Evolutionary conservation across 2,329 filamentous ascomycete species (phyloP).

Genomic region (Thermomyces lanuginosus): DNA sequence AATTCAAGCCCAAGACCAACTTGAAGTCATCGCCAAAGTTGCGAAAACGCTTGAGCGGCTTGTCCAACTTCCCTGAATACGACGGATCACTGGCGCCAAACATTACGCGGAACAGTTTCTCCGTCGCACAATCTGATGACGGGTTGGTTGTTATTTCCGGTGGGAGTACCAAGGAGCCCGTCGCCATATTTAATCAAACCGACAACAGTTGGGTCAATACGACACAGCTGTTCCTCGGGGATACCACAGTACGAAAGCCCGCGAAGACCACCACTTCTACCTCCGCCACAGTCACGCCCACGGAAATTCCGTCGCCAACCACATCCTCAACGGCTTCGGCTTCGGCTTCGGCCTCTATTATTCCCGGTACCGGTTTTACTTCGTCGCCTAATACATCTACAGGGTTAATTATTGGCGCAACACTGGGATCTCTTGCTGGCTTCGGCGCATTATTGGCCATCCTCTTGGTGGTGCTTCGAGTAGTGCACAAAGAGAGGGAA

Average conservation of each 20-base stretch:
- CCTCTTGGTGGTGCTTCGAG: conserved; percentile 52
- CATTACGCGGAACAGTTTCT: conserved; percentile 48
- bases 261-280: conserved; percentile 16
- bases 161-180: conserved; percentile 47
- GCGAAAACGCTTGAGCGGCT: conserved; percentile 39
- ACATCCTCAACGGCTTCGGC: conserved; percentile 17
- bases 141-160: conserved; percentile 66
- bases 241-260: conserved; percentile 14
- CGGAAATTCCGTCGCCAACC: too few species aligned
- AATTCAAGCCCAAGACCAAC: conserved; percentile 21
- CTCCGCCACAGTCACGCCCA: conserved; percentile 10
- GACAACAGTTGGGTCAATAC: conserved; percentile 67
- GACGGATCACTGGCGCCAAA: conserved; percentile 57
- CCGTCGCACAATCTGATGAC: conserved; percentile 48
- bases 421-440: conserved; percentile 65
- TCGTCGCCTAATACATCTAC: conserved; percentile 14
- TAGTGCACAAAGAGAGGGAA: conserved; percentile 39
- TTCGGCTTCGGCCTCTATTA: conserved; percentile 9
- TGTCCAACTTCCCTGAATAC: conserved; percentile 56
- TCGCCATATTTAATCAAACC: conserved; percentile 62
- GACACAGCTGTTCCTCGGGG: conserved; percentile 41
- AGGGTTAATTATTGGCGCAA: conserved; percentile 58
- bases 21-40: conserved; percentile 17
- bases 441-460: conserved; percentile 53
- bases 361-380: conserved; percentile 14